A percentile compares a stretch with the other conserved stretches of the same genome.
Conservation (phyloP, 2,329 filamentous ascomycete genomes). For the Curvularia spicifera region DNA sequence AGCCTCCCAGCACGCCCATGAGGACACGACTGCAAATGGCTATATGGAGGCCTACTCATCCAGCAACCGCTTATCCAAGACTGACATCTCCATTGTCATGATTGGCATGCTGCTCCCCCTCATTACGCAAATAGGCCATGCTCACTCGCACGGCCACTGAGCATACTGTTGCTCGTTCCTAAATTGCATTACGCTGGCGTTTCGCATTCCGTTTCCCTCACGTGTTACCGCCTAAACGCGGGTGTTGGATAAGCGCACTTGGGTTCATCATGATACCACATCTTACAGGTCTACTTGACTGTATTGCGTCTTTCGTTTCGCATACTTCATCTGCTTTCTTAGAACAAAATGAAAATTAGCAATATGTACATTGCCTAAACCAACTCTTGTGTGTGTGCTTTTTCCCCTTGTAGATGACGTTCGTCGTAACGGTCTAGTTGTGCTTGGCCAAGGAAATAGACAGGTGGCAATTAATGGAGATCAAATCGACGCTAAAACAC, state of each 20-base stretch:
- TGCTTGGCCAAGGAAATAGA: not conserved
- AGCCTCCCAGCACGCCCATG: constrained; percentile 32
- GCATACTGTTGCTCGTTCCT: not conserved
- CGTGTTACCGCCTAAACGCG: not conserved
- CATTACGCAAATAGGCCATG: constrained; percentile 76
- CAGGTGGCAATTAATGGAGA: not conserved
- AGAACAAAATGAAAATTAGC: not conserved
- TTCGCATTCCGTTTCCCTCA: not conserved
- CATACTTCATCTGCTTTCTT: not conserved
- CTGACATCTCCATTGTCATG: constrained; percentile 68
- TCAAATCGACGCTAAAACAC: not conserved
- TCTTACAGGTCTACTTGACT: not conserved
- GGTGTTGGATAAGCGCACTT: not conserved
- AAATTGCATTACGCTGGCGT: constrained; percentile 22
- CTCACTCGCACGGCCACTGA: constrained; percentile 58
- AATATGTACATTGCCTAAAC: not conserved
- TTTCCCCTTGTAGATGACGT: not conserved
- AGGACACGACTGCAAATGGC: constrained; percentile 51
- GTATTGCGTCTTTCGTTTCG: not conserved
- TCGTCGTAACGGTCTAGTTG: not conserved
- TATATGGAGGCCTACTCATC: constrained; percentile 61
- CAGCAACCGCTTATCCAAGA: constrained; percentile 58
- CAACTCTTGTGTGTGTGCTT: not conserved
- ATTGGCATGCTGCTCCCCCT: constrained; percentile 80
- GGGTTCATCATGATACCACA: constrained; percentile 3